phyloP scores from a whole-genome alignment of 306 rosid genomes.

The Leucaena leucocephala region DNA sequence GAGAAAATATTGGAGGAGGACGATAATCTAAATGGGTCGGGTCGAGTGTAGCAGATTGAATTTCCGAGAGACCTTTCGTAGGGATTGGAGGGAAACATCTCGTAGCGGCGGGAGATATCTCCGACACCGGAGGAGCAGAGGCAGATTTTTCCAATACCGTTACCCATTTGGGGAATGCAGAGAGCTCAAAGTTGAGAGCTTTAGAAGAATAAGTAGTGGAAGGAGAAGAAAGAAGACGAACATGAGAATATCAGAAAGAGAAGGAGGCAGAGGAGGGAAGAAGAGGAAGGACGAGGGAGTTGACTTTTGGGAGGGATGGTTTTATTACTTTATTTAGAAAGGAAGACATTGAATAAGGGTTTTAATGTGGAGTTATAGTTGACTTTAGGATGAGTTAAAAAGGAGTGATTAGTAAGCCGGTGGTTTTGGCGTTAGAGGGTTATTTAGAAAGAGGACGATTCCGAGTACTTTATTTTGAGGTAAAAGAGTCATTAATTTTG shows the following conservation, averaged over 20 bases:
- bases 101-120: conserved; percentile 50
- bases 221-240: conserved; percentile 2
- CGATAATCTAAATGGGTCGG: conserved; percentile 38
- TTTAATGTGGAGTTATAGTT: conserved; percentile 7
- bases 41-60: conserved; percentile 64
- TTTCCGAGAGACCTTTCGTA: conserved; percentile 55
- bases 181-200: conserved; percentile 19
- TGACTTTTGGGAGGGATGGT: conserved; percentile 48
- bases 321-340: conserved; percentile 6
- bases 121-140: conserved; percentile 58
- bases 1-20: conserved; percentile 29
- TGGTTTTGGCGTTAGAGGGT: conserved; percentile 4
- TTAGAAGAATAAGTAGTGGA: neutral
- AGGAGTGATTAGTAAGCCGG: neutral
- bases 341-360: neutral
- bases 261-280: neutral
- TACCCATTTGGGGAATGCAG: conserved; percentile 59
- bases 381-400: neutral
- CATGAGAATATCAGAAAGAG: neutral
- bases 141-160: conserved; percentile 48
- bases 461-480: conserved; percentile 1
- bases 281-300: conserved; percentile 39
- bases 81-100: conserved; percentile 26
- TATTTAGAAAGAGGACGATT: neutral
- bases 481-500: conserved; percentile 6